A percentile compares a stretch with the other conserved stretches of the same genome.
Conservation (phyloP, 106 monocot genomes). For the Phalaenopsis aphrodite region DNA sequence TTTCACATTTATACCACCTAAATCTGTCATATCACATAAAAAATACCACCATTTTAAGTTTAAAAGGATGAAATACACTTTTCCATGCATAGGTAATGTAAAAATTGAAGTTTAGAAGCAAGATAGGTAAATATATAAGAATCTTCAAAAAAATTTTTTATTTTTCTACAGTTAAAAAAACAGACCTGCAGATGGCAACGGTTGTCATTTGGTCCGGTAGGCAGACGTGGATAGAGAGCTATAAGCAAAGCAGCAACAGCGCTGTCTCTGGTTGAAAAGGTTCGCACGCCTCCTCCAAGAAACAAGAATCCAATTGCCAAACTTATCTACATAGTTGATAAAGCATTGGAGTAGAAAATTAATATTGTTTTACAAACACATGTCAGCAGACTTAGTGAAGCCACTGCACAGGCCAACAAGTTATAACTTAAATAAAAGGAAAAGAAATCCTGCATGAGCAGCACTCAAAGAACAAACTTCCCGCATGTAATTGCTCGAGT, state of each 20-base stretch:
- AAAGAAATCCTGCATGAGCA: neutral
- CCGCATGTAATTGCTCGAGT: neutral
- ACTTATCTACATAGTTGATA: slow-evolving; percentile 58
- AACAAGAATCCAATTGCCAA: slow-evolving; percentile 90
- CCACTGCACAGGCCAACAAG: neutral
- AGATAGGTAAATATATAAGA: too few species aligned
- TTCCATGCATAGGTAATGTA: too few species aligned
- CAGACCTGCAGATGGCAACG: slow-evolving; percentile 93
- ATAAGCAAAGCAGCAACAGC: slow-evolving; percentile 86
- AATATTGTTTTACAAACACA: neutral
- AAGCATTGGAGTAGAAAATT: neutral
- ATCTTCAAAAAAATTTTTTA: neutral
- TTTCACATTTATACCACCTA: too few species aligned
- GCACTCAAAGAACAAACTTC: neutral
- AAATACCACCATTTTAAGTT: too few species aligned
- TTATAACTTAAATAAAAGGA: neutral
- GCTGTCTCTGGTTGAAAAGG: slow-evolving; percentile 89
- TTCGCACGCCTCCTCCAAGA: slow-evolving; percentile 89
- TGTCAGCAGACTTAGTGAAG: neutral
- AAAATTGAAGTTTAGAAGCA: too few species aligned
- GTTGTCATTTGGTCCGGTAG: slow-evolving; percentile 95
- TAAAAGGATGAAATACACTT: too few species aligned
- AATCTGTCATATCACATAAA: too few species aligned
- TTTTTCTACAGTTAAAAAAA: neutral
- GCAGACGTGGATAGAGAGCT: slow-evolving; percentile 89